These are phyloP conservation scores for Neurospora hispaniola DNA, from an alignment of 495 filamentous ascomycete genomes.

Conservation along the genomic window DNA sequence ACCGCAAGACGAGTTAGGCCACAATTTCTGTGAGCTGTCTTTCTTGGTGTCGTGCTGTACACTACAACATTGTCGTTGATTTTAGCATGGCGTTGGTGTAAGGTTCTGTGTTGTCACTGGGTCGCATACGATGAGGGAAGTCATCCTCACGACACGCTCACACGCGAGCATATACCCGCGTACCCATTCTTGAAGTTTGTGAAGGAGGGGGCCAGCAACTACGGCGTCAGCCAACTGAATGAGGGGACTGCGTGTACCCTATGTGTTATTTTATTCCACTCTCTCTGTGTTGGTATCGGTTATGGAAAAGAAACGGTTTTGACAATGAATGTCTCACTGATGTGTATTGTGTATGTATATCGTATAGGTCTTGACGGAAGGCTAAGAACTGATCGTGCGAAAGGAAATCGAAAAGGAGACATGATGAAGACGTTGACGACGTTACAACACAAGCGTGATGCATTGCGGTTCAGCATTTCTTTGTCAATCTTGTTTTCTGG, in stretches of 20 bases:
- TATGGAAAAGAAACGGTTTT: not conserved
- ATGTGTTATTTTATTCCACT: not conserved
- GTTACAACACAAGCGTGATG: not conserved
- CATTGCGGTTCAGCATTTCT: not conserved
- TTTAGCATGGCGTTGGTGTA: slow-evolving; percentile 3
- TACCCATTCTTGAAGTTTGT: not conserved
- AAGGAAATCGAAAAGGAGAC: not conserved
- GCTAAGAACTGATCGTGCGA: not conserved
- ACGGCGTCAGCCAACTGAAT: not conserved
- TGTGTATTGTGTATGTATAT: not conserved
- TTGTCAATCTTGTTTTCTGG: too few species aligned
- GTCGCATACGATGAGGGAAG: not conserved
- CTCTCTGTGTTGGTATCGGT: not conserved
- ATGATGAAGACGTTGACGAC: not conserved
- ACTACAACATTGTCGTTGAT: not conserved
- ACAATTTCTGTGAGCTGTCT: not conserved
- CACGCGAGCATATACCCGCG: not conserved
- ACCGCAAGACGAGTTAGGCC: not conserved
- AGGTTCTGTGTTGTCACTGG: not conserved
- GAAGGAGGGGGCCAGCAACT: not conserved
- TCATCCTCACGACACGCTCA: not conserved
- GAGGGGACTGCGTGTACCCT: not conserved
- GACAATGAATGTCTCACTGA: not conserved
- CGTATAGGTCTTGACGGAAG: not conserved
- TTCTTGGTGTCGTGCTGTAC: not conserved